phyloP scores from a whole-genome alignment of 2,329 filamentous ascomycete species.

The Arthroderma sp. region DNA sequence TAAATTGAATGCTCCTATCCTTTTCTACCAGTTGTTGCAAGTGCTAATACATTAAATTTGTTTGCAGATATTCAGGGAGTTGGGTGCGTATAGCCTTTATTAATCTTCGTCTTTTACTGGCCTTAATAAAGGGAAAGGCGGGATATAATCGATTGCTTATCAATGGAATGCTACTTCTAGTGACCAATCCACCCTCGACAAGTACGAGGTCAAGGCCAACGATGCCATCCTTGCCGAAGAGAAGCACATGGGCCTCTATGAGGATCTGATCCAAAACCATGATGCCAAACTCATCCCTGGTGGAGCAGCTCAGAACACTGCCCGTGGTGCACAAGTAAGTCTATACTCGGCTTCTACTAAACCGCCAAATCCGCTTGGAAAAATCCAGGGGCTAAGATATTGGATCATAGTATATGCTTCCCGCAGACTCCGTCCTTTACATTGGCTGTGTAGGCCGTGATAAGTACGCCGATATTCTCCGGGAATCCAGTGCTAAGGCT shows the following conservation, averaged over 20 bases:
- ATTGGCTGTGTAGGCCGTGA: conserved; percentile 89
- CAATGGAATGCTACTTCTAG: conserved; percentile 35
- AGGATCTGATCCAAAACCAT: conserved; percentile 85
- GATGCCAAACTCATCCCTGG: conserved; percentile 90
- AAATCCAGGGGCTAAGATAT: neutral
- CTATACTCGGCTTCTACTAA: neutral
- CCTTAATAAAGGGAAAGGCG: too few species aligned
- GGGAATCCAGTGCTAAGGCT: conserved; percentile 71
- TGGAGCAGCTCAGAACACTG: conserved; percentile 94
- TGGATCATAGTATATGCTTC: conserved; percentile 64
- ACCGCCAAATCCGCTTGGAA: neutral
- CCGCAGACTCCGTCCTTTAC: conserved; percentile 79
- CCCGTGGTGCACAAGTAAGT: conserved; percentile 68
- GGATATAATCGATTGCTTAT: neutral
- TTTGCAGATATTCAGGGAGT: conserved; percentile 72
- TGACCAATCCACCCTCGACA: conserved; percentile 70
- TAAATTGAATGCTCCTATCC: conserved; percentile 30
- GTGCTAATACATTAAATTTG: conserved; percentile 12
- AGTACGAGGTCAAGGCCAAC: conserved; percentile 90
- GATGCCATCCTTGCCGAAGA: conserved; percentile 93
- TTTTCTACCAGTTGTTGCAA: conserved; percentile 1
- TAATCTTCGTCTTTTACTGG: too few species aligned
- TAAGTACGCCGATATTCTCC: conserved; percentile 83
- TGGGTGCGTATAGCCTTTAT: conserved; percentile 36
- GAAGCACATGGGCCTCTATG: conserved; percentile 79